Evolutionary conservation across 2,329 filamentous ascomycete genomes (phyloP), one percentile per base, ranked within the genome.

Genomic region (Paramyrothecium roridum): DNA sequence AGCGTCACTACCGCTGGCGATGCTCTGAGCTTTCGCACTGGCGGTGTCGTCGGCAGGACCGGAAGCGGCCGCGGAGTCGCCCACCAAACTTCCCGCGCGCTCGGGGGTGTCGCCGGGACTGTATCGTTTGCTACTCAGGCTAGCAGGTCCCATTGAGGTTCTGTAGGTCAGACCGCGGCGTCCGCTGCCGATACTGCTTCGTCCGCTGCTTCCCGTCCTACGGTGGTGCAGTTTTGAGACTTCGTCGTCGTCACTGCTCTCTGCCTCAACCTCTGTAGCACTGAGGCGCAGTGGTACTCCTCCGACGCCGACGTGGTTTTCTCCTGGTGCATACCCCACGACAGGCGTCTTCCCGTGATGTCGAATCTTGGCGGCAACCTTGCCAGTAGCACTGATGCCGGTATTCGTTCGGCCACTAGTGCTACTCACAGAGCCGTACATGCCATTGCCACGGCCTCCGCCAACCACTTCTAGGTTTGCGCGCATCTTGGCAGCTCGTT

Each of bases 261-360:
- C 92, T 61, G 90, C 91, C 65, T 96, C 92, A 16, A 98, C 90
- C 72, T 99, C 95, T 52, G 90, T 96, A n/a, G 95, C 93, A 70
- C 91, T 96, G 59, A 99, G 80, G 47, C 95, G 87, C 73, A 97
- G 85, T 2, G 95, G 95, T 43, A 98, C 93, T 54, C 91, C 92
- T 45, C 87, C 84, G 1, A 88, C 83, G 45, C 84, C 85, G 45
- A 85, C 89, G 57, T 91, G 89, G 55, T 93, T 93, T 55, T 80
- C 84, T 48, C 87, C 88, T 3, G 90, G 88, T 11, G 87, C 86
- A 70, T 96, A 96, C 43, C 90, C 87, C 10, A 90, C 85, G 3
- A 91, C 84, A 46, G 86, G 89, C 10, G 86, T 87, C 69, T 93
- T 92, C 59, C 89, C 88, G 69, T 93, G 90, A 70, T 96, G 92